Conservation (phyloP, 75 land plant genomes). For the Isoetes taiwanensis region DNA sequence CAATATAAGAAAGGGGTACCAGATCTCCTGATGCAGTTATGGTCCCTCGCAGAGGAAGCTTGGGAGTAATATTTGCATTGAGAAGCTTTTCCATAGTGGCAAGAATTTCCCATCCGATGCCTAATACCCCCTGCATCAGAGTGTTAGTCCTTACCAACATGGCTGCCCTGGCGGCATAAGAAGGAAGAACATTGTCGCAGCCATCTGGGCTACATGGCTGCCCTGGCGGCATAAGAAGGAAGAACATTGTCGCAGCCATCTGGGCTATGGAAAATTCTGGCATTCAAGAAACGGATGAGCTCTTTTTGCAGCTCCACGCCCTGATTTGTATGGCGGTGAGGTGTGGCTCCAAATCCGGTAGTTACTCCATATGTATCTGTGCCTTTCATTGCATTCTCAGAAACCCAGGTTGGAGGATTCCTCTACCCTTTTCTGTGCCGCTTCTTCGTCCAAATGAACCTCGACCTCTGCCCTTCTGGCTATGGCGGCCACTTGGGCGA, state of each 20-base stretch:
- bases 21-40: constrained; percentile 4
- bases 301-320: constrained; percentile 16
- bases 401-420: neutral
- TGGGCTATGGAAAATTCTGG: constrained; percentile 9
- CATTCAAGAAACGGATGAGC: constrained; percentile 25
- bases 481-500: constrained; percentile 22
- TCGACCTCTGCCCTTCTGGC: constrained; percentile 16
- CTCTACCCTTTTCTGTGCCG: neutral
- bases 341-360: constrained; percentile 17
- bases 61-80: neutral
- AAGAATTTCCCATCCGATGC: constrained; percentile 22
- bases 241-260: neutral
- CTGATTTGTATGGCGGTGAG: constrained; percentile 22
- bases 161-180: no score
- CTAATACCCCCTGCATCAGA: constrained; percentile 19
- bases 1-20: constrained; percentile 12
- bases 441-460: neutral
- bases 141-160: constrained; percentile 14
- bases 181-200: no score
- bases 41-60: constrained; percentile 1
- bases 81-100: constrained; percentile 10
- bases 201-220: no score
- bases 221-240: neutral
- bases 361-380: no score
- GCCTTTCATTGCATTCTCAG: neutral